phyloP scores from a whole-genome alignment of 202 grass and related monocot species.

The Saccharum hybrid region DNA sequence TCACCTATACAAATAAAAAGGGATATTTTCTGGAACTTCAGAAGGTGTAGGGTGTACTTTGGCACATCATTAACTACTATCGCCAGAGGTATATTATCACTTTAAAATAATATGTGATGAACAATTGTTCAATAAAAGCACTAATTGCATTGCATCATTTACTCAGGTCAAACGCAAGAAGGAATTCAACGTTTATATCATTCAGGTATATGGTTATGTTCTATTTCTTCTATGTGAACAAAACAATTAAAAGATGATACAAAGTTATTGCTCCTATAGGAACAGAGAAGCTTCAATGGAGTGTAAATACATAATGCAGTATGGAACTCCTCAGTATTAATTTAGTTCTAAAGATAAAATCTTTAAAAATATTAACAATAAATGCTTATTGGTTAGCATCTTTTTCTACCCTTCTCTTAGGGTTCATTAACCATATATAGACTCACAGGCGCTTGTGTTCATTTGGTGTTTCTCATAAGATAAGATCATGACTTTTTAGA shows the following conservation, averaged over 20 bases:
- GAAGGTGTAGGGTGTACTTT: not conserved
- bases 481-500: not conserved
- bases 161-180: not conserved
- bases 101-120: not conserved
- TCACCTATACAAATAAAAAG: constrained; percentile 13
- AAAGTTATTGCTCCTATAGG: not conserved
- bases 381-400: not conserved
- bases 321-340: not conserved
- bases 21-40: not conserved
- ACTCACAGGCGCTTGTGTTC: too few relatives aligned
- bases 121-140: not conserved
- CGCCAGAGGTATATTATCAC: not conserved
- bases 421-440: not conserved
- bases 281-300: not conserved
- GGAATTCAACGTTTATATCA: not conserved
- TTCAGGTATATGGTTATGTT: not conserved
- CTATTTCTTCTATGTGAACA: not conserved
- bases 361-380: not conserved
- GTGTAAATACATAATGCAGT: not conserved
- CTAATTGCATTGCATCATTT: not conserved
- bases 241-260: not conserved
- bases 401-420: not conserved
- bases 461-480: not conserved
- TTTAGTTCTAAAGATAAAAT: not conserved
- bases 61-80: not conserved